Evolutionary conservation across 208 protist species (phyloP), one percentile per base, ranked within the genome.

Genomic region (Wallacemonas sp.): DNA sequence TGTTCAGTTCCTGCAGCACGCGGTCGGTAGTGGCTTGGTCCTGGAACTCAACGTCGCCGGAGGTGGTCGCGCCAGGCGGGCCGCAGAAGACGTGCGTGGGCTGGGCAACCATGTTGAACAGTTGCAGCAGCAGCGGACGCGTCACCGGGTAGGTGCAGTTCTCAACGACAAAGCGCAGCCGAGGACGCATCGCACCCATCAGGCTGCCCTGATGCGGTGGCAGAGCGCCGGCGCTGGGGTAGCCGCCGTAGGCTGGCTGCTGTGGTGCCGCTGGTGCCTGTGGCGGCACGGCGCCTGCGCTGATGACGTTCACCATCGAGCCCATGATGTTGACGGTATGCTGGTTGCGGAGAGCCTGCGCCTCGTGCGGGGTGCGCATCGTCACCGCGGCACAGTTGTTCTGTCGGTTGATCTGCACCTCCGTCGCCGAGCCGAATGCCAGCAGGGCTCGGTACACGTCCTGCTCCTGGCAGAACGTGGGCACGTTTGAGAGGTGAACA

Each of bases 131-230:
- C 49, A 93, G 73, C 2, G 90, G 82, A 31, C 87, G 81, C 1
- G 84, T 93, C 52, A 96, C 82, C n/a, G 85, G 81, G 79, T 91
- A 91, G 36, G 77, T 83, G 67, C 90, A 95, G 59, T 89, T 78
- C 68, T 95, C 87, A 16, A 95, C 87, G 2, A 92, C 65, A 23
- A 95, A 77, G 22, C 77, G 76, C 32, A 95, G 80, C 0, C 89
- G 85, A 23, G 33, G 22, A 16, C 52, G 31, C 8, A 25, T 14
- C 3, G 12, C 29, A 4, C 52, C 52, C 52, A 59, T 36, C 52
- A 59, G 3, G 11, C 31, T 59, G 18, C 18, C 14, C 29, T 59
- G 52, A 23, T 10, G 52, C 52, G 4, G 31, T 8, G 39, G 3
- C 3, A 4, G 3, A 20, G 12, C 26, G 5, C 16, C 29, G 31